Evolutionary conservation across 176 grass and related monocot species (phyloP), one percentile per base, ranked within the genome.

Genomic region (Triticum timopheevii): DNA sequence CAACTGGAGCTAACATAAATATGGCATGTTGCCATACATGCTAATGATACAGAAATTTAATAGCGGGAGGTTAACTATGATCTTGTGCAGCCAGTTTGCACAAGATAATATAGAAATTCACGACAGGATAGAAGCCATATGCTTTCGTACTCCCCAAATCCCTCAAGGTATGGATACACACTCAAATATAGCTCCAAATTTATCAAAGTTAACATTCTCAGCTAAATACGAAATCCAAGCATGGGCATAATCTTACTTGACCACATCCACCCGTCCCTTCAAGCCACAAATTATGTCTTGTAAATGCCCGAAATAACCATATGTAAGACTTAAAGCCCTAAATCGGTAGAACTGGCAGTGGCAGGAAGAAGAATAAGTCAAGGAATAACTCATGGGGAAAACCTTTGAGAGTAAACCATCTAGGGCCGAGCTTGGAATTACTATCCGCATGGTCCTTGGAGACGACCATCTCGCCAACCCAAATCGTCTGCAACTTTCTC

Each of bases 371-470:
- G 25, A 30, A 11, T 25, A 75, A 39, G n/a, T 16, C 7, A 25
- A 59, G 59, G 19, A 82, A 47, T 30, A 78, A 30, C 34, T 69
- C 36, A 4, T 5, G 25, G 35, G 36, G 73, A 74, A 70, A 77
- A 98, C 91, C 92, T 98, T 95, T 17, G 93, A 87, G 62, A 94
- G 96, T n/a, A 95, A 94, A 22, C 88, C 93, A 84, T 95, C 88
- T 36, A 89, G 40, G 93, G 47, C 1, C 93, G 20, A 95, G 88
- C 81, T 98, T 98, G 88, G 94, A 98, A 63, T 98, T 98, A 86
- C 96, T 95, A 77, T 98, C 91, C 30, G 67, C 87, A 84, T 95
- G 91, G 68, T 95, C 87, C 83, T 90, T 93, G 47, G 86, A 91
- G 31, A 98, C 91, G 16, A 98, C 95, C 77, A 91, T 91, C 84